These are phyloP conservation scores for Omphalotus guepiniiformis DNA, from an alignment of 768 basidiomycete genomes.

Conservation along the genomic window DNA sequence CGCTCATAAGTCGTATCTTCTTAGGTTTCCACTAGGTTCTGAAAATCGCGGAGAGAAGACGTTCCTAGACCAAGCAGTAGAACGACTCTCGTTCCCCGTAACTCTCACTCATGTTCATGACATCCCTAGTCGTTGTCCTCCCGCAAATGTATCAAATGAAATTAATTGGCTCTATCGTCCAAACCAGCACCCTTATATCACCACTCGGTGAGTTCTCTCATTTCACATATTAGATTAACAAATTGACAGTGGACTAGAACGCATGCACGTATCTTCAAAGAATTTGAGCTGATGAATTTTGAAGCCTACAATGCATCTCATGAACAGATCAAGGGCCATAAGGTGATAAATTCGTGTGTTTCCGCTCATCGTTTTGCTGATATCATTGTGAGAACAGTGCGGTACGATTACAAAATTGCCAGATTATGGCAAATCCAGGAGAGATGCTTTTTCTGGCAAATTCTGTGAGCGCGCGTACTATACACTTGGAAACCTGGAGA, in stretches of 20 bases:
- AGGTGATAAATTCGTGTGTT: not conserved
- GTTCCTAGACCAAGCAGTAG: slow-evolving; percentile 1
- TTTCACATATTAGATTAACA: not conserved
- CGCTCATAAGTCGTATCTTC: not conserved
- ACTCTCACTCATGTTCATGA: not conserved
- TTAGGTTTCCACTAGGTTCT: slow-evolving; percentile 6
- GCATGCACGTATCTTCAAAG: slow-evolving; percentile 4
- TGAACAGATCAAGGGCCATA: not conserved
- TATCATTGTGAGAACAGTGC: not conserved
- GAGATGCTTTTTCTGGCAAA: not conserved
- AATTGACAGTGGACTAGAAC: not conserved
- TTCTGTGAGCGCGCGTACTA: not conserved
- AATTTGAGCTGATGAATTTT: slow-evolving; percentile 2
- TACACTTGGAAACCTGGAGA: not conserved
- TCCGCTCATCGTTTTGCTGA: not conserved
- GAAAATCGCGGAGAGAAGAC: not conserved
- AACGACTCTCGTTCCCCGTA: slow-evolving; percentile 1
- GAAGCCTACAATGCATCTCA: slow-evolving; percentile 4
- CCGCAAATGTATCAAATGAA: not conserved
- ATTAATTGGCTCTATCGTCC: not conserved
- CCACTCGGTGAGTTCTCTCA: slow-evolving; percentile 1
- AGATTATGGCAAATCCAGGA: not conserved
- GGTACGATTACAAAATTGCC: not conserved
- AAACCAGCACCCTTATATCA: slow-evolving; percentile 2
- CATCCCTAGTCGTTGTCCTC: slow-evolving; percentile 2